A percentile compares a stretch with the other conserved stretches of the same genome.
These are phyloP conservation scores for Solanum dulcamara DNA, from an alignment of 257 asterid species.

Conservation along the genomic window DNA sequence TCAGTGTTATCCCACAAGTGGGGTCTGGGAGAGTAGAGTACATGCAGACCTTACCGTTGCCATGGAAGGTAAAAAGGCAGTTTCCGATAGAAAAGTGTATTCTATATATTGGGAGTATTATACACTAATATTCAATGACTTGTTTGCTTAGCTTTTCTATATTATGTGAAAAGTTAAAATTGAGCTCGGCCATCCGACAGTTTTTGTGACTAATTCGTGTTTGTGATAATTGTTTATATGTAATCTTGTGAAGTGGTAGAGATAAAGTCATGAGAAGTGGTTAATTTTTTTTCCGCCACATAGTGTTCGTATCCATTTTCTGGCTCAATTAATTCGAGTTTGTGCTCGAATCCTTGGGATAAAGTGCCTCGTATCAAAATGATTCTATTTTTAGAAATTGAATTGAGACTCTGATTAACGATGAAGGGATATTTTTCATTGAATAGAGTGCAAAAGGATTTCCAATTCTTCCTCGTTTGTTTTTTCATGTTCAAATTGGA, in stretches of 20 bases:
- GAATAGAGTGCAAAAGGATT: not conserved
- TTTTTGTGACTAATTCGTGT: not conserved
- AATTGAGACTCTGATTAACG: not conserved
- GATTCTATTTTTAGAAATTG: not conserved
- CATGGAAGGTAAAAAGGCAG: not conserved
- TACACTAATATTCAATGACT: not conserved
- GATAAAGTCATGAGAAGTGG: not conserved
- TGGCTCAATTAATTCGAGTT: no score
- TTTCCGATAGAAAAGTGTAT: not conserved
- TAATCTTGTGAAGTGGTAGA: not conserved
- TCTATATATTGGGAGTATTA: not conserved
- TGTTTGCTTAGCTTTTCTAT: not conserved
- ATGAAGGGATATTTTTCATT: no score
- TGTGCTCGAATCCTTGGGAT: not conserved
- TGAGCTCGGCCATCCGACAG: not conserved
- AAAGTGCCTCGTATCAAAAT: not conserved
- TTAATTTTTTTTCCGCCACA: not conserved
- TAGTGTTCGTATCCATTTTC: not conserved
- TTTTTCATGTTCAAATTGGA: not conserved
- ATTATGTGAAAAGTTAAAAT: not conserved
- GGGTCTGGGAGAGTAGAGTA: not conserved
- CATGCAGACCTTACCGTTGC: not conserved
- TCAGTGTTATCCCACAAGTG: not conserved
- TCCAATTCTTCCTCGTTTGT: not conserved
- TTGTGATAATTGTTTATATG: not conserved